Conservation (phyloP, 345 rosid species). For the Pseudoturritis turrita region DNA sequence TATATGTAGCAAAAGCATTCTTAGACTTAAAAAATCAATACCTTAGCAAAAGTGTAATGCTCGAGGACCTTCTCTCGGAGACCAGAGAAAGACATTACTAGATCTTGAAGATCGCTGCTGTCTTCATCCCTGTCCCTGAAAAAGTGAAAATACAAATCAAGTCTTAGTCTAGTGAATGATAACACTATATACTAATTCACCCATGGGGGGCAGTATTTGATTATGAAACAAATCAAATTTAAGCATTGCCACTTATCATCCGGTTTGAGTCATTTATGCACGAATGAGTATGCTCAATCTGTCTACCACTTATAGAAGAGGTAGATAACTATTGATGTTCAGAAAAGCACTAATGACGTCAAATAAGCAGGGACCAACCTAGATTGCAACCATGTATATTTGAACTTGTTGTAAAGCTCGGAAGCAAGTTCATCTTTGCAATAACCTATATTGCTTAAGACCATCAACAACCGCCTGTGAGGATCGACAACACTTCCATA, state of each 20-base stretch:
- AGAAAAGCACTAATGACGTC: conserved; percentile 11
- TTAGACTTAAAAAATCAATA: conserved; percentile 17
- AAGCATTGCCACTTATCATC: background rate
- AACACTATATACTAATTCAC: background rate
- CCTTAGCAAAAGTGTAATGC: conserved; percentile 93
- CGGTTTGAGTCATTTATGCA: background rate
- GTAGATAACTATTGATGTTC: background rate
- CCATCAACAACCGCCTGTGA: conserved; percentile 71
- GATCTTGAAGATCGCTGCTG: conserved; percentile 68
- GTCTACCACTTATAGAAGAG: background rate
- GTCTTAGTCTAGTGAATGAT: conserved; percentile 10
- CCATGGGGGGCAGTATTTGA: background rate
- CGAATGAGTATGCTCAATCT: background rate
- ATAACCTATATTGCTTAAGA: conserved; percentile 90
- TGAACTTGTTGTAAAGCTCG: conserved; percentile 80
- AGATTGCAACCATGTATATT: conserved; percentile 68
- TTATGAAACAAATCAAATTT: background rate
- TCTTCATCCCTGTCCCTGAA: conserved; percentile 69
- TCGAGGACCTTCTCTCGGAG: conserved; percentile 89
- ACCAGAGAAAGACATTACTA: conserved; percentile 65
- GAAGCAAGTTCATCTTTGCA: conserved; percentile 91
- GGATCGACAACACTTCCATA: conserved; percentile 67
- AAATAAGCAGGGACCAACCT: conserved; percentile 38
- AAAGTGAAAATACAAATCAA: conserved; percentile 16
- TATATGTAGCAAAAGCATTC: background rate